Base-by-base conservation (phyloP, 257 asterid genomes). In the Nemophila menziesii region DNA sequence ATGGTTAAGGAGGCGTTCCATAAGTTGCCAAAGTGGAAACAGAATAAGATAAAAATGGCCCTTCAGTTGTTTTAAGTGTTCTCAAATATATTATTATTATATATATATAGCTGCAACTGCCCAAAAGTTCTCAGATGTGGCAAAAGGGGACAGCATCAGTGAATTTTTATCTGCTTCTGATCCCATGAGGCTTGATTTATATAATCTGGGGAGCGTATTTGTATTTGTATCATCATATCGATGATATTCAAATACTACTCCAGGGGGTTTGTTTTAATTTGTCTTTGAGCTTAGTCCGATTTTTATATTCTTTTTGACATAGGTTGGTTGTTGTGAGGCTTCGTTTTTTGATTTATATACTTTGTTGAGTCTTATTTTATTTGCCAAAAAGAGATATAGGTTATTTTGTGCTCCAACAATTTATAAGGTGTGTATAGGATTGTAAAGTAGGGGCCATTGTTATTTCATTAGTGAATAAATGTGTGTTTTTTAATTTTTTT, bases 11-110 rank as follows among this genome's bases (percentile, higher is more conserved):
- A 55, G 20, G 73, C 68, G 39, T 90, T 85, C 81, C 66, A 77
- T 63, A 90, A 77, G 74, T 60, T 90, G 65, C 99, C 99, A 10
- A 90, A 85, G 68, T 90, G 99, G 99, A 90, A 79, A 68, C 99
- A 85, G 80, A 90, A 90, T 44, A 90, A 90, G 75, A 71, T 86
- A 22, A 90, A 90, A 72, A 79, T 85, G 99, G 67, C 96, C 8
- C 92, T 81, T 43, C 81, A 81, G 13, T 57, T 90, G 61, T 86
- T 86, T 73, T 86, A 67, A 63, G 44, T 50, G 11, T 57, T 46
- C 37, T 46, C 40, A 10, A 20, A 23, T 61, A 17, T 54, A 52
- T 62, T 15, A 20, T n/a, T n/a, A 29, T 14, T 52, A 22, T 61
- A 42, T 29, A 34, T 44, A 18, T 58, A 52, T 58, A 57, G 57